Evolutionary conservation across 2,329 filamentous ascomycete genomes (phyloP), one percentile per base, ranked within the genome.

Genomic region (Sordariomycetes sp.): DNA sequence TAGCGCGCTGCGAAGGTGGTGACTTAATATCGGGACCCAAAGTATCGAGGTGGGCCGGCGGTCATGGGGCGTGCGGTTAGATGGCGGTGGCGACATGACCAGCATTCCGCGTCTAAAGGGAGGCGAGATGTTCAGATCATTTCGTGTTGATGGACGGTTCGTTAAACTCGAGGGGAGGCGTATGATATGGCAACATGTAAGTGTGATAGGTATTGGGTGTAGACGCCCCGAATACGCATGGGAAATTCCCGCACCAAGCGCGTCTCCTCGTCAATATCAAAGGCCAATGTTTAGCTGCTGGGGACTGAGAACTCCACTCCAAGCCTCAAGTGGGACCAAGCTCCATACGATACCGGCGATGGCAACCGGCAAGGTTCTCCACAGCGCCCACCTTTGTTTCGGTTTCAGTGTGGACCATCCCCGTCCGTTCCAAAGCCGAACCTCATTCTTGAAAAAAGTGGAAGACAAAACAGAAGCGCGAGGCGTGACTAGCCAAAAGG

Each of bases 381-480:
- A 34, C 39, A 28, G 25, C 36, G 28, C 34, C 17, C 15, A 28
- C 12, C 24, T 50, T 25, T 12, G 55, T 56, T 56, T 56, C 55
- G 48, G 55, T 52, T 56, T 52, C 55, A 56, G 55, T 39, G 36
- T n/a, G 10, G 32, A 50, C 55, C 45, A 56, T 52, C 55, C n/a
- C 55, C 55, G 55, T 15, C 10, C n/a, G 28, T 28, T 25, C 35
- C 8, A 45, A 55, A 51, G 28, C 10, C 42, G 25, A 50, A 32
- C 42, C 54, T 42, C 28, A 25, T 32, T 50, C 20, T 24, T 22
- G 53, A 15, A 17, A 50, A 25, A 45, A 10, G 32, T 56, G 55
- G 52, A 56, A 56, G 48, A 25, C 52, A 32, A 56, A 56, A 56
- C 45, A 20, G 25, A 48, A 45, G 24, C n/a, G 32, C 28, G 35